Percentiles rank a stretch among this genome's conserved stretches.
These are phyloP conservation scores for Hirschfeldia incana DNA, from an alignment of 345 rosid genomes.

Conservation along the genomic window DNA sequence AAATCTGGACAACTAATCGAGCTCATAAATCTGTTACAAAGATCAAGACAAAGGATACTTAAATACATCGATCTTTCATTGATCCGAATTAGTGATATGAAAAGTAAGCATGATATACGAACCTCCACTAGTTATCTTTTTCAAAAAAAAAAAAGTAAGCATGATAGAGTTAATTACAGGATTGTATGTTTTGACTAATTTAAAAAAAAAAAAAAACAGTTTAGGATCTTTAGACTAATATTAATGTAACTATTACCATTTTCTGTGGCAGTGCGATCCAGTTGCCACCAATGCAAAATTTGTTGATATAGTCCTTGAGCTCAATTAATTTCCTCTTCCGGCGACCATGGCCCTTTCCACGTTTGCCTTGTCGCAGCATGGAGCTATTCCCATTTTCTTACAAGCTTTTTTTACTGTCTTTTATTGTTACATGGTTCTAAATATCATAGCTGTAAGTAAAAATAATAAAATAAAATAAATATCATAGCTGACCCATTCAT, in stretches of 20 bases:
- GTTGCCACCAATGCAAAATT: conserved; percentile 82
- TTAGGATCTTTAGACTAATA: not conserved
- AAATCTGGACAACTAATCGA: no score
- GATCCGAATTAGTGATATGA: no score
- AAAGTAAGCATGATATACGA: no score
- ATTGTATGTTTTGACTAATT: not conserved
- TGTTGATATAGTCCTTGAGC: conserved; percentile 87
- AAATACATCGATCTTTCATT: no score
- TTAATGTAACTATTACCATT: conserved; percentile 50
- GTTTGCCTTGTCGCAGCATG: conserved; percentile 93
- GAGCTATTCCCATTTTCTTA: conserved; percentile 86
- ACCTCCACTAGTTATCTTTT: no score
- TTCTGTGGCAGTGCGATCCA: conserved; percentile 99
- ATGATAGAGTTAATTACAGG: not conserved
- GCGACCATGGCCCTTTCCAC: conserved; percentile 97
- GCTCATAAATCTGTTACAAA: no score
- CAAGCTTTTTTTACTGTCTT: not conserved
- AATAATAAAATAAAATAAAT: no score
- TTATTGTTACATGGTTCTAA: not conserved
- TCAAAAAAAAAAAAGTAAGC: not conserved
- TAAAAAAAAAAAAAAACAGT: no score
- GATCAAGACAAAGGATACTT: no score
- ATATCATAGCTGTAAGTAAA: no score
- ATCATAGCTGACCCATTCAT: no score
- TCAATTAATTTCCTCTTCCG: conserved; percentile 72